These are phyloP conservation scores for Talaromyces rugulosus DNA, from an alignment of 2,329 filamentous ascomycete species.

Conservation along the genomic window DNA sequence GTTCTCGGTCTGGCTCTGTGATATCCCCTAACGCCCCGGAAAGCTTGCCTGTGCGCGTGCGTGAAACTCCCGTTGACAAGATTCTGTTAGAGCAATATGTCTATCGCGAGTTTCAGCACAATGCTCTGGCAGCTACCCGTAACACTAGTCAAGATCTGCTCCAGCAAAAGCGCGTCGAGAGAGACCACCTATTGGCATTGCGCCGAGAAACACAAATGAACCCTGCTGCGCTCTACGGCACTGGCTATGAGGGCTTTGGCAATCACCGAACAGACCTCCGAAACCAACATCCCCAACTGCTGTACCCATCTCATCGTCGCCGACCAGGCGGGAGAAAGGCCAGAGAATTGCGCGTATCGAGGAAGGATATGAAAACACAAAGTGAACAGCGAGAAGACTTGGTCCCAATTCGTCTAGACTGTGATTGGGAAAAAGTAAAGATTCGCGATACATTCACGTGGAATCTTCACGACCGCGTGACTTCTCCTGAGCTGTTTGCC, in stretches of 20 bases:
- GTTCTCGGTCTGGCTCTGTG: constrained; percentile 57
- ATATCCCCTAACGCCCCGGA: constrained; percentile 38
- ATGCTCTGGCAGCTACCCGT: constrained; percentile 49
- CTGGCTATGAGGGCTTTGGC: constrained; percentile 82
- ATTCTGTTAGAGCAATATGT: constrained; percentile 61
- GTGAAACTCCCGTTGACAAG: constrained; percentile 43
- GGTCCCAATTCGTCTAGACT: constrained; percentile 84
- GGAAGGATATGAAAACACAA: constrained; percentile 78
- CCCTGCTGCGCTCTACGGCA: constrained; percentile 58
- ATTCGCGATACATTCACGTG: constrained; percentile 96
- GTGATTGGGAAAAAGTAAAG: constrained; percentile 93
- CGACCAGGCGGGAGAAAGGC: constrained; percentile 74
- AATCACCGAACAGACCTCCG: constrained; percentile 77
- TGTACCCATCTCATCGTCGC: constrained; percentile 75
- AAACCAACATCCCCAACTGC: constrained; percentile 60
- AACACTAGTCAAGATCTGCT: constrained; percentile 55
- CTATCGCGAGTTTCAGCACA: constrained; percentile 59
- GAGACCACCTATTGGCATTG: constrained; percentile 65
- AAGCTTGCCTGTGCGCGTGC: constrained; percentile 28
- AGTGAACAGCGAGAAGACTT: constrained; percentile 88
- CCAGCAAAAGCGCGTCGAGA: constrained; percentile 61
- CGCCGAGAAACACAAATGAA: constrained; percentile 56
- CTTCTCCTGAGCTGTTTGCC: constrained; percentile 76
- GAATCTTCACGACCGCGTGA: constrained; percentile 89
- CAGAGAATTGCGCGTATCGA: constrained; percentile 65